Conservation (phyloP, 192 early-diverging fungal species). For the Coemansia pectinata region DNA sequence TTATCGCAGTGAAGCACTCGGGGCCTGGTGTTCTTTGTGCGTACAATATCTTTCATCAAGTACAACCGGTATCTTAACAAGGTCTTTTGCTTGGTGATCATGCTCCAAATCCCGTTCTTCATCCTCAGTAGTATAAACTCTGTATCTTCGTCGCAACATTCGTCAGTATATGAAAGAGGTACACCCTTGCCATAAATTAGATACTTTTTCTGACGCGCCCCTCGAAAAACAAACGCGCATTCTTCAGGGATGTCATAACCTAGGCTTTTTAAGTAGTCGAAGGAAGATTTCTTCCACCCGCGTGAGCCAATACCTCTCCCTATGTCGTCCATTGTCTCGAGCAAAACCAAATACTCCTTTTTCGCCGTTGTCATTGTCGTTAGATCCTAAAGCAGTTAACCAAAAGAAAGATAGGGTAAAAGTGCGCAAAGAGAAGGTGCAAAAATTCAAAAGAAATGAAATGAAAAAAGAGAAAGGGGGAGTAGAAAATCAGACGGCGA, state of each 20-base stretch:
- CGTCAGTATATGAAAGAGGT: not conserved
- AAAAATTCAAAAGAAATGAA: no score
- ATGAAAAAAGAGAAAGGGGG: not conserved
- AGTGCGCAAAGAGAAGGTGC: no score
- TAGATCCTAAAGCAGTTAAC: not conserved
- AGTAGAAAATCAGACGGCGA: not conserved
- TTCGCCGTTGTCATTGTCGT: not conserved
- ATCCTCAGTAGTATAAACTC: not conserved
- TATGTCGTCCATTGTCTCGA: not conserved
- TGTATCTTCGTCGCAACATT: not conserved
- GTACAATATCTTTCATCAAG: not conserved
- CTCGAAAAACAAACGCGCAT: not conserved
- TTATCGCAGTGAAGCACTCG: not conserved
- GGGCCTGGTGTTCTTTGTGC: not conserved
- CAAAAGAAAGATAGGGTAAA: not conserved
- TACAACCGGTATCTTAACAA: not conserved
- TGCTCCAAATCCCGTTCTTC: not conserved
- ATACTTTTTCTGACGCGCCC: not conserved
- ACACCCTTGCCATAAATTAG: not conserved
- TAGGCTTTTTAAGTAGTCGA: not conserved
- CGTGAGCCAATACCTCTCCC: not conserved
- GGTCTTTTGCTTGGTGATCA: not conserved
- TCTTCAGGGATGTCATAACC: not conserved
- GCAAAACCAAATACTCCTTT: not conserved
- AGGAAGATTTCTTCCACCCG: no score